Percentiles rank a stretch among this genome's conserved stretches.
Evolutionary conservation across 2,329 filamentous ascomycete genomes (phyloP).

Genomic region (Colletotrichum sp.): DNA sequence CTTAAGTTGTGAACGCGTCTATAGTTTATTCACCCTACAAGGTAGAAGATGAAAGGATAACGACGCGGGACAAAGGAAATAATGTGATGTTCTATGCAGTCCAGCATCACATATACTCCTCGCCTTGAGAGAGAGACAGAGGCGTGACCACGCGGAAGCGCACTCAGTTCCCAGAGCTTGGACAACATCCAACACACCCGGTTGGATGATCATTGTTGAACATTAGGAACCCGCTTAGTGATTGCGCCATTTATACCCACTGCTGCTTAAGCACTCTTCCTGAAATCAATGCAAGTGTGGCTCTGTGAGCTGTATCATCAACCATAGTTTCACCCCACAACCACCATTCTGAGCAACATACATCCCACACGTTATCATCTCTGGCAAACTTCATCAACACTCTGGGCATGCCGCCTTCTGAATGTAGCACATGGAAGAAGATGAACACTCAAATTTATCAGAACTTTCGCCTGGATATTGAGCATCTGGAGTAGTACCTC

Average conservation of each 20-base stretch:
- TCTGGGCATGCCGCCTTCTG: too few species aligned
- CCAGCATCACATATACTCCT: too few species aligned
- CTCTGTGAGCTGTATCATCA: too few species aligned
- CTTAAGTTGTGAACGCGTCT: too few species aligned
- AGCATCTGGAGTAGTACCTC: not conserved
- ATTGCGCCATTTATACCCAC: not conserved
- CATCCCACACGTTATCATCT: not conserved
- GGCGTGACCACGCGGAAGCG: not conserved
- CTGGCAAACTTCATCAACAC: not conserved
- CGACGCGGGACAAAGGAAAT: not conserved
- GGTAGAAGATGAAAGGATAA: too few species aligned
- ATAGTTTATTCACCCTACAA: fast-evolving
- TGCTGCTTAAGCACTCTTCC: not conserved
- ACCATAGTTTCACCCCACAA: too few species aligned
- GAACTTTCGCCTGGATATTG: not conserved
- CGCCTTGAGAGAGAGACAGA: too few species aligned
- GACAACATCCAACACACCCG: not conserved
- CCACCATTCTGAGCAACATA: not conserved
- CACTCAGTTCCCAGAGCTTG: not conserved
- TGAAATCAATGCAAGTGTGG: not conserved
- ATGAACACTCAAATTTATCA: not conserved
- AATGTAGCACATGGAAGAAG: not conserved
- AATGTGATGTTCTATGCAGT: not conserved
- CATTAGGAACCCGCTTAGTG: not conserved
- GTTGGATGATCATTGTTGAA: not conserved